Evolutionary conservation across 179 eudicot species (phyloP).

Genomic region (Vitellaria paradoxa): DNA sequence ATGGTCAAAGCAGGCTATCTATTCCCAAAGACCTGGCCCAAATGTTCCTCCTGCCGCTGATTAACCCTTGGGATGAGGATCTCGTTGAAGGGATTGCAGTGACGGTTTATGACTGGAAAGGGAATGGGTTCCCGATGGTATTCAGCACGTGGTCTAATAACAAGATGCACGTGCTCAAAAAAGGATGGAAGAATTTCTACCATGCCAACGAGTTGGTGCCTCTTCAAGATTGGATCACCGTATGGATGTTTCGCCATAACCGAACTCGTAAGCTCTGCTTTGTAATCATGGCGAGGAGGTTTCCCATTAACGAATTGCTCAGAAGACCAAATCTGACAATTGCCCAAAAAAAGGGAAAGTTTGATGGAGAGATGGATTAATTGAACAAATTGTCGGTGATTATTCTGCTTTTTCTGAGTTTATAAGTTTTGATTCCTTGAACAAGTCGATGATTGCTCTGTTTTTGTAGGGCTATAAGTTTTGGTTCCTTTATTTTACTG

Average conservation of each 20-base stretch:
- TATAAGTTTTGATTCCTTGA: too few relatives aligned
- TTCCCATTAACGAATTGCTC: neutral
- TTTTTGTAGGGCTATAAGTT: too few relatives aligned
- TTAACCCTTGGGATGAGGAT: neutral
- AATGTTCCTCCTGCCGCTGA: neutral
- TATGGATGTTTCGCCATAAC: conserved; percentile 14
- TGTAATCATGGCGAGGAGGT: conserved; percentile 14
- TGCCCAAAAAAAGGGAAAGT: neutral
- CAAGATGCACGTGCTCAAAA: conserved; percentile 6
- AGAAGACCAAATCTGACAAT: too few relatives aligned
- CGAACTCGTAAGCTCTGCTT: conserved; percentile 1
- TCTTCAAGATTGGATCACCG: conserved; percentile 16
- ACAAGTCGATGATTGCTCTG: too few relatives aligned
- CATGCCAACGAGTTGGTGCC: neutral
- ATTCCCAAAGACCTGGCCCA: neutral
- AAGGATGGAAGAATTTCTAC: conserved; percentile 8
- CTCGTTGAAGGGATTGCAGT: neutral
- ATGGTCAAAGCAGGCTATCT: neutral
- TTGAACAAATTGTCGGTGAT: too few relatives aligned
- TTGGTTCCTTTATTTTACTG: too few relatives aligned
- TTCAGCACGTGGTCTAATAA: conserved; percentile 11
- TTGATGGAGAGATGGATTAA: neutral
- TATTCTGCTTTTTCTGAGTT: too few relatives aligned
- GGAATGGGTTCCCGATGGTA: conserved; percentile 3
- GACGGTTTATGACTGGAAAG: conserved; percentile 12